Percentiles rank a stretch among this genome's conserved stretches.
Evolutionary conservation across 1,284 basidiomycete species (phyloP).

Genomic region (Trichosporon faecale): DNA sequence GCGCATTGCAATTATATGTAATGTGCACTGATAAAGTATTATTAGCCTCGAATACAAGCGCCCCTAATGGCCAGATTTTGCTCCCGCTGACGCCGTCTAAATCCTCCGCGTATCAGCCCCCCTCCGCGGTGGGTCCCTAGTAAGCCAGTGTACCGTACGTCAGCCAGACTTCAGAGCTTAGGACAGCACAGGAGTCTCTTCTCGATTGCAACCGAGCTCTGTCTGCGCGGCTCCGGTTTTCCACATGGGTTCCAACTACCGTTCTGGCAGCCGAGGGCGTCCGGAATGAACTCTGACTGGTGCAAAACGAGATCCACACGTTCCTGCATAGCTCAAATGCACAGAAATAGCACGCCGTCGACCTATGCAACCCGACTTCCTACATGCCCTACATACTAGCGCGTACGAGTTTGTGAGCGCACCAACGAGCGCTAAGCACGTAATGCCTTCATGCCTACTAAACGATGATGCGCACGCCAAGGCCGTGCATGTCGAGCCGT

Average conservation of each 20-base stretch:
- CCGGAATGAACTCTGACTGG: neutral
- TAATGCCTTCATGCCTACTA: neutral
- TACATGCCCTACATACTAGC: neutral
- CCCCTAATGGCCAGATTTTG: too few relatives aligned
- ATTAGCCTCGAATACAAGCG: too few relatives aligned
- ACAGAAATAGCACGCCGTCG: neutral
- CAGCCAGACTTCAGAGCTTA: neutral
- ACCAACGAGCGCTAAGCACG: neutral
- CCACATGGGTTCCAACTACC: neutral
- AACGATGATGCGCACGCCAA: slow-evolving; percentile 16
- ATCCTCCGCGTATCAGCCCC: too few relatives aligned
- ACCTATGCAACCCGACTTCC: neutral
- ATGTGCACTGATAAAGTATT: too few relatives aligned
- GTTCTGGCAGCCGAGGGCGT: neutral
- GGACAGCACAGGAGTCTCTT: too few relatives aligned
- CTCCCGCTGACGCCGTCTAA: too few relatives aligned
- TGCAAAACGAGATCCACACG: neutral
- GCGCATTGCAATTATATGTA: too few relatives aligned
- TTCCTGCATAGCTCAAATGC: neutral
- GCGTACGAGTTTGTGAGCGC: neutral
- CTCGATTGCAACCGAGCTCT: neutral
- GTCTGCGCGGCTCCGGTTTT: neutral
- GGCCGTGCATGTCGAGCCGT: slow-evolving; percentile 15
- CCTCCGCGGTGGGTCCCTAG: too few relatives aligned
- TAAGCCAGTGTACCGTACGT: too few relatives aligned